Percentiles rank a stretch among this genome's conserved stretches.
Conservation (phyloP, 805 yeast species). For the Yarrowia alimentaria region DNA sequence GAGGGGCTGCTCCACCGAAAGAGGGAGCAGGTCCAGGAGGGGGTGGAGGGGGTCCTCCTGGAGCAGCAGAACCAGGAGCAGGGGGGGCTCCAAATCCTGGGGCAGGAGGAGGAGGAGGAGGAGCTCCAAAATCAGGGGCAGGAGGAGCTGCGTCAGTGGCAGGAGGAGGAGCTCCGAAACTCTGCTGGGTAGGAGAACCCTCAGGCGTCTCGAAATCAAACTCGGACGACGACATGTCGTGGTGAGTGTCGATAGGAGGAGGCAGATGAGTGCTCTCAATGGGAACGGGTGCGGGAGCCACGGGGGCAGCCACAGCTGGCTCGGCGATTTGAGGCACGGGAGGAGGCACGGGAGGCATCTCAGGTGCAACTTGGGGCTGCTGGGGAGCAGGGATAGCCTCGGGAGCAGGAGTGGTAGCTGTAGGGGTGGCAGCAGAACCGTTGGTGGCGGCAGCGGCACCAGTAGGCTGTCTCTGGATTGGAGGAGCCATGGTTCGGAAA, state of each 20-base stretch:
- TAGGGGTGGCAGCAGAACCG: conserved; percentile 12
- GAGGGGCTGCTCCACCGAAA: conserved; percentile 34
- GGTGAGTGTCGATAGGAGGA: conserved; percentile 15
- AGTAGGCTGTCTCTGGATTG: conserved; percentile 33
- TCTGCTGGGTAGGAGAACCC: conserved; percentile 34
- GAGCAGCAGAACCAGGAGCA: conserved; percentile 28
- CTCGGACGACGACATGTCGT: conserved; percentile 25
- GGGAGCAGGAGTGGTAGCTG: conserved; percentile 15
- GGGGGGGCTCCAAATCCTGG: conserved; percentile 14
- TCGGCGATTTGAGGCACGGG: background rate
- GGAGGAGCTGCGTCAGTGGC: conserved; percentile 40
- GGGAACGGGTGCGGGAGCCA: conserved; percentile 1
- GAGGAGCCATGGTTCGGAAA: conserved; percentile 45
- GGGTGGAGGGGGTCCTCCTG: background rate
- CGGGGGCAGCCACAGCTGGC: background rate
- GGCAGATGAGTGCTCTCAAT: conserved; percentile 11
- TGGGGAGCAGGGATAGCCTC: background rate
- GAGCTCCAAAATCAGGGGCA: conserved; percentile 40
- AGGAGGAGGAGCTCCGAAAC: background rate
- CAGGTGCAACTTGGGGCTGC: too few species aligned
- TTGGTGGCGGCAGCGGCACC: conserved; percentile 23
- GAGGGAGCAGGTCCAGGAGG: conserved; percentile 37
- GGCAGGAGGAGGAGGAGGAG: conserved; percentile 38
- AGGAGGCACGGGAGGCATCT: background rate
- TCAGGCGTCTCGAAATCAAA: conserved; percentile 24